Percentiles rank a stretch among this genome's conserved stretches.
Conservation (phyloP, 1,284 basidiomycete genomes). For the Cutaneotrichosporon sp. region DNA sequence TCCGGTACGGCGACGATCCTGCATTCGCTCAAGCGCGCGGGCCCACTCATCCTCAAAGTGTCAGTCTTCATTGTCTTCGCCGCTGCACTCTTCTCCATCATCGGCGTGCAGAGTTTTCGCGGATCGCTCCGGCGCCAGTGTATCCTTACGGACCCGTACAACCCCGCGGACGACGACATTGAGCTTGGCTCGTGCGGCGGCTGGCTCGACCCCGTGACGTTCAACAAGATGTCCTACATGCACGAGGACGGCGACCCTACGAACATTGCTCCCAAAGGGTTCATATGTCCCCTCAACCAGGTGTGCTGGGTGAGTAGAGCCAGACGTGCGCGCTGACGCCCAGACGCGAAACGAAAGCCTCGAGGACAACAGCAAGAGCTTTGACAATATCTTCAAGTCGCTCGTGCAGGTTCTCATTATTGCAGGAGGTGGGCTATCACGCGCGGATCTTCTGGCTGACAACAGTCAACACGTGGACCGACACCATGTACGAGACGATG, state of each 20-base stretch:
- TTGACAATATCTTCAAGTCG: constrained; percentile 83
- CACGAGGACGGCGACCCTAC: constrained; percentile 30
- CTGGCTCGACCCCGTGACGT: constrained; percentile 58
- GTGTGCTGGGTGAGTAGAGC: constrained; percentile 59
- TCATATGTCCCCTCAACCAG: constrained; percentile 76
- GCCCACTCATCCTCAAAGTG: constrained; percentile 80
- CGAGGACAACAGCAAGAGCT: constrained; percentile 64
- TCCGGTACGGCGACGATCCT: constrained; percentile 93
- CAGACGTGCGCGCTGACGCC: background rate
- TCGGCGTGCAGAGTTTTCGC: constrained; percentile 84
- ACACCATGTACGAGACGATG: constrained; percentile 85
- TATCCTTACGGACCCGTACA: constrained; percentile 46
- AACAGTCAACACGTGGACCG: constrained; percentile 49
- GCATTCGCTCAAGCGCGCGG: constrained; percentile 83
- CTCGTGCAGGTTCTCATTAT: constrained; percentile 81
- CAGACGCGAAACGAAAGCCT: constrained; percentile 56
- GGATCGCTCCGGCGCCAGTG: constrained; percentile 67
- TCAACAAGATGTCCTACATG: constrained; percentile 41
- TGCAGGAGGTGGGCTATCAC: constrained; percentile 62
- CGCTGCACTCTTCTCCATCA: constrained; percentile 81
- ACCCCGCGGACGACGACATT: constrained; percentile 31
- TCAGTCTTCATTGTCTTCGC: constrained; percentile 89
- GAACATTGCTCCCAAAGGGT: constrained; percentile 63
- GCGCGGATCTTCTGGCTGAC: background rate
- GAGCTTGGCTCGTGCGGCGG: constrained; percentile 62